Percentiles rank a stretch among this genome's conserved stretches.
These are phyloP conservation scores for Pythium chondricola DNA, from an alignment of 352 stramenopile species.

Conservation along the genomic window DNA sequence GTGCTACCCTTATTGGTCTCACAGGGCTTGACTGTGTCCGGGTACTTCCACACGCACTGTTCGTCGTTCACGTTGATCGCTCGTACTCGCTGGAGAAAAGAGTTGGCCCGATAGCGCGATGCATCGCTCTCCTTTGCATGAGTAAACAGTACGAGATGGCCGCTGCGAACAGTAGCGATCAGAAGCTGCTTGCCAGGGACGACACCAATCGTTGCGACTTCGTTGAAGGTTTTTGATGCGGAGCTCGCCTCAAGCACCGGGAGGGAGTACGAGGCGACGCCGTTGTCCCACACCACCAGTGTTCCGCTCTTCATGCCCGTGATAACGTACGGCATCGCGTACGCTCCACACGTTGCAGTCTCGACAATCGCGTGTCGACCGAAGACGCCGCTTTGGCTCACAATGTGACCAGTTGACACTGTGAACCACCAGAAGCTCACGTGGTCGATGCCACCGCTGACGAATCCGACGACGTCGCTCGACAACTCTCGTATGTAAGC, in stretches of 20 bases:
- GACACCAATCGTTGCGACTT: slow-evolving; percentile 32
- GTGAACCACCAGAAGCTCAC: slow-evolving; percentile 60
- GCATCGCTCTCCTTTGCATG: slow-evolving; percentile 8
- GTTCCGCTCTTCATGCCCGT: slow-evolving; percentile 43
- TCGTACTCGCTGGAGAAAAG: slow-evolving; percentile 8
- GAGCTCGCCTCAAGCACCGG: slow-evolving; percentile 8
- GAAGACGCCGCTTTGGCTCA: slow-evolving; percentile 55
- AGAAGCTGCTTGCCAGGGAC: slow-evolving; percentile 32
- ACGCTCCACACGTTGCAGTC: slow-evolving; percentile 35
- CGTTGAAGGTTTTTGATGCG: not conserved
- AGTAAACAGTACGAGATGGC: slow-evolving; percentile 16
- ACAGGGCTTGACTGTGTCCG: not conserved
- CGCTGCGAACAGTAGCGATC: slow-evolving; percentile 31
- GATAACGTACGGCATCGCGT: slow-evolving; percentile 39
- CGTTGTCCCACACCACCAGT: slow-evolving; percentile 53
- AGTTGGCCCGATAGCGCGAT: slow-evolving; percentile 10
- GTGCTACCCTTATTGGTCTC: not conserved
- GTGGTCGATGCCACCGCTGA: slow-evolving; percentile 66
- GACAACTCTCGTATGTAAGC: not conserved
- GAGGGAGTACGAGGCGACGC: slow-evolving; percentile 37
- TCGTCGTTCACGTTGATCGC: slow-evolving; percentile 11
- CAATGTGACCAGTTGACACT: slow-evolving; percentile 35
- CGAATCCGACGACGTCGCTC: slow-evolving; percentile 26
- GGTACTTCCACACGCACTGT: slow-evolving; percentile 8
- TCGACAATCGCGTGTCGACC: slow-evolving; percentile 52